A percentile compares a stretch with the other conserved stretches of the same genome.
These are phyloP conservation scores for Thymus quinquecostatus DNA, from an alignment of 257 asterid species.

Conservation along the genomic window DNA sequence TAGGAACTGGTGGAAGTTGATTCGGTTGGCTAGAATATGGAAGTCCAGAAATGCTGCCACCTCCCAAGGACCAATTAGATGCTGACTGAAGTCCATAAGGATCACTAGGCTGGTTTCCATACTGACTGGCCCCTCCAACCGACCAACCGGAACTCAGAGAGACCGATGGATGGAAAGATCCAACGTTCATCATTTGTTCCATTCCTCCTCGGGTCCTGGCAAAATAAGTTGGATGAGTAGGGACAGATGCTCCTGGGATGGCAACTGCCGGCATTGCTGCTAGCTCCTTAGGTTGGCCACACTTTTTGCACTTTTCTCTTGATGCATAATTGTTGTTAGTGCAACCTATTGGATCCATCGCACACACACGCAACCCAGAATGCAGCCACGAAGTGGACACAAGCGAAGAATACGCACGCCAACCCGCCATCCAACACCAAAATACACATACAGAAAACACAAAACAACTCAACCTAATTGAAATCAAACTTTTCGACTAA, in stretches of 20 bases:
- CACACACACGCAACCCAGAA: conserved; percentile 79
- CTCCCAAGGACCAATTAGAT: conserved; percentile 52
- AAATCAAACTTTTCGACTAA: conserved; percentile 40
- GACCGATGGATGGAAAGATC: conserved; percentile 59
- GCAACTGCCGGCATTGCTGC: conserved; percentile 96
- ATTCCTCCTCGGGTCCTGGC: conserved; percentile 76
- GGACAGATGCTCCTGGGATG: conserved; percentile 77
- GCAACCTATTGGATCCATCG: conserved; percentile 91
- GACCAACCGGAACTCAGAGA: conserved; percentile 70
- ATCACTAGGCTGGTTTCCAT: conserved; percentile 49
- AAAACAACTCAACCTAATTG: conserved; percentile 65
- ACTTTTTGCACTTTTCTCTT: conserved; percentile 96
- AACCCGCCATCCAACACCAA: conserved; percentile 73
- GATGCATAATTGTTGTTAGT: conserved; percentile 99
- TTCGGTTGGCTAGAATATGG: conserved; percentile 46
- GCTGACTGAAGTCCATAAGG: conserved; percentile 58
- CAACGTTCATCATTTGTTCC: conserved; percentile 54
- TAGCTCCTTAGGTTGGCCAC: conserved; percentile 94
- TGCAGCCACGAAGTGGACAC: conserved; percentile 79
- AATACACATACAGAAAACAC: conserved; percentile 54
- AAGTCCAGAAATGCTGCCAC: conserved; percentile 49
- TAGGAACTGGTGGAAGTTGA: conserved; percentile 55
- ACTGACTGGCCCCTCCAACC: conserved; percentile 52
- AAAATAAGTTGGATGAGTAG: conserved; percentile 84
- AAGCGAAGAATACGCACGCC: conserved; percentile 78